Evolutionary conservation across 2,329 filamentous ascomycete species (phyloP), one percentile per base, ranked within the genome.

Genomic region (Claviceps sp.): DNA sequence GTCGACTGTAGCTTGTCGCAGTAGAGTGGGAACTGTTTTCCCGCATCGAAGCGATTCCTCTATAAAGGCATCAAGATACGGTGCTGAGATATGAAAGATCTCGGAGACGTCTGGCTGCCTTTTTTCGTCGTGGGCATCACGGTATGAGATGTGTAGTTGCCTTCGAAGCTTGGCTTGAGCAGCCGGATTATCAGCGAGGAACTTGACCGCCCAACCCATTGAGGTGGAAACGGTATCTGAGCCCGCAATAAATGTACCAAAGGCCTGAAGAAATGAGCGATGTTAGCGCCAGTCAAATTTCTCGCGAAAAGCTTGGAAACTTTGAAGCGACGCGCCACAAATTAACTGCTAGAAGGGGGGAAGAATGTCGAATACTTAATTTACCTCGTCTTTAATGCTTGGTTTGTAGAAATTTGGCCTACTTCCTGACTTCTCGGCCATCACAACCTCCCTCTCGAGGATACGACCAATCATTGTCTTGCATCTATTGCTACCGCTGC

Each of bases 1-100:
- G 38, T 71, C 67, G 2, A 50, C 24, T 11, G 54, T 50, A 0
- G 67, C 62, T 47, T 62, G 55, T 1, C 67, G 61, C 0, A 61
- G 47, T 0, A 66, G 55, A 3, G 63, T 49, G 0, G 62, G 53
- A 1, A 62, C 61, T 7, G 60, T 58, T 3, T 59, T 57, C 1
- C 59, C 55, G 20, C 58, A 47, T 1, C 70, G 63, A 1, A 70
- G 57, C 0, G 62, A 58, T 52, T 72, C 68, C 50, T 70, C 66
- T 1, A 70, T 55, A 1, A 63, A 58, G 2, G 66, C 67, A 38
- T 71, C 68, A 1, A 71, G 61, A 53, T 68, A 70, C 0, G 64
- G 54, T 3, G 58, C 49, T 14, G 49, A 51, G 1, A 52, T 53
- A 2, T 54, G 36, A 2, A 41, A 7, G 8, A 70, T 60, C 54